These are phyloP conservation scores for Termitomyces sp. DNA, from an alignment of 768 basidiomycete species.

Conservation along the genomic window DNA sequence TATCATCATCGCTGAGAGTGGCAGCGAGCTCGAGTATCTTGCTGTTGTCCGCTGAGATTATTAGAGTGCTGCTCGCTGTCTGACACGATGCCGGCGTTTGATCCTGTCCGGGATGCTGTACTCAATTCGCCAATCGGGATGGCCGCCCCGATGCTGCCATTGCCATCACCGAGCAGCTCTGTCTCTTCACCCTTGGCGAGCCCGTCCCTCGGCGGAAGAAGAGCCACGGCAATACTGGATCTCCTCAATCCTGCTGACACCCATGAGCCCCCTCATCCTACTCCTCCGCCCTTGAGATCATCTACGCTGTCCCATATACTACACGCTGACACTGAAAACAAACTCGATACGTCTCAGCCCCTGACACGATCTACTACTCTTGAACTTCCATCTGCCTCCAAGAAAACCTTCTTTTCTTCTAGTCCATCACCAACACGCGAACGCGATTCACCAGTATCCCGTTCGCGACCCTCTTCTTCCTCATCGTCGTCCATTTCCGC, in stretches of 20 bases:
- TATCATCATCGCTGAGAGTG: slow-evolving; percentile 16
- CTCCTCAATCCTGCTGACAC: slow-evolving; percentile 64
- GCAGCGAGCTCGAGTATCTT: slow-evolving; percentile 15
- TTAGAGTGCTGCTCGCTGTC: slow-evolving; percentile 14
- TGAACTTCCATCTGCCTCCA: slow-evolving; percentile 12
- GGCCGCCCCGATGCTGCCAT: slow-evolving; percentile 23
- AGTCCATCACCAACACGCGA: slow-evolving; percentile 19
- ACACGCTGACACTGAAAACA: slow-evolving; percentile 26
- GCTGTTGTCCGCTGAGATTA: slow-evolving; percentile 5
- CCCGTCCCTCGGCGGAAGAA: slow-evolving; percentile 46
- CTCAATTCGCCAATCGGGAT: slow-evolving; percentile 66
- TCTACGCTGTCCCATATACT: slow-evolving; percentile 42
- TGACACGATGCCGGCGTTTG: slow-evolving; percentile 63
- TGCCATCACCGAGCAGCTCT: slow-evolving; percentile 18
- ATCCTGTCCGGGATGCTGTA: slow-evolving; percentile 84
- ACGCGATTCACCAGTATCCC: slow-evolving; percentile 22
- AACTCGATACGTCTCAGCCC: slow-evolving; percentile 25
- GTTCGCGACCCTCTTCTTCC: slow-evolving; percentile 31
- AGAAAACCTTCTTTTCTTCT: slow-evolving; percentile 19
- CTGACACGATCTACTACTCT: slow-evolving; percentile 19
- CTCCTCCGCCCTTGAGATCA: slow-evolving; percentile 29
- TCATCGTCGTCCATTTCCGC: slow-evolving; percentile 26
- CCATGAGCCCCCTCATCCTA: slow-evolving; percentile 17
- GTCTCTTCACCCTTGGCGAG: slow-evolving; percentile 33
- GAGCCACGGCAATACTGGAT: slow-evolving; percentile 73